A percentile compares a stretch with the other conserved stretches of the same genome.
Evolutionary conservation across 2,329 filamentous ascomycete genomes (phyloP).

Genomic region (Samsoniella hepiali): DNA sequence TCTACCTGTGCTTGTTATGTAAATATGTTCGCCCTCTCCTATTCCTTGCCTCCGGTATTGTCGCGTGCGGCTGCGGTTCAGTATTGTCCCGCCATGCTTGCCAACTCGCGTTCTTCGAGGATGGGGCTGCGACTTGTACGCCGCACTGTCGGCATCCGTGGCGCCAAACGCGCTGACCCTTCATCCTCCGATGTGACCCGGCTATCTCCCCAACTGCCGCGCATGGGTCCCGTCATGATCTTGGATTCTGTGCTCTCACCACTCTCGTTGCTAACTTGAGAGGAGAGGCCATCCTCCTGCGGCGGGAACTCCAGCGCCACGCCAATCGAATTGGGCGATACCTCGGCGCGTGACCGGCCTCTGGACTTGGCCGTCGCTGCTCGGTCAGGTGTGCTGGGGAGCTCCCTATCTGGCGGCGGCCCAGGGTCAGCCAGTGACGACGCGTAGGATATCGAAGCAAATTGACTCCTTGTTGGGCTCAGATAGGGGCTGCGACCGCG

Average conservation of each 20-base stretch:
- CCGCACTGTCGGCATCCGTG: background rate
- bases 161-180: slow-evolving; percentile 19
- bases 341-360: background rate
- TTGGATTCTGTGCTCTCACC: slow-evolving; percentile 9
- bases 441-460: slow-evolving; percentile 5
- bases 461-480: slow-evolving; percentile 8
- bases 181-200: slow-evolving; percentile 27
- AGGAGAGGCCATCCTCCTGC: background rate
- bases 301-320: slow-evolving; percentile 13
- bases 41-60: background rate
- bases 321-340: slow-evolving; percentile 12
- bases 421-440: slow-evolving; percentile 32
- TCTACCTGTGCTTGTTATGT: slow-evolving; percentile 3
- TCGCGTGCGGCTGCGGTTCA: slow-evolving; percentile 10
- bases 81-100: slow-evolving; percentile 29
- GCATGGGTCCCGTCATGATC: slow-evolving; percentile 16
- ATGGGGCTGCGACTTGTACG: slow-evolving; percentile 24
- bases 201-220: slow-evolving; percentile 26
- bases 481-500: background rate
- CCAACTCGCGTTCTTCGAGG: slow-evolving; percentile 24
- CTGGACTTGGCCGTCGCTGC: background rate
- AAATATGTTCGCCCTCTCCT: background rate
- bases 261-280: slow-evolving; percentile 7
- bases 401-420: slow-evolving; percentile 44
- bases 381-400: slow-evolving; percentile 34